Base-by-base conservation (phyloP, 2,329 filamentous ascomycete genomes). In the Aspergillus puulaauensis region DNA sequence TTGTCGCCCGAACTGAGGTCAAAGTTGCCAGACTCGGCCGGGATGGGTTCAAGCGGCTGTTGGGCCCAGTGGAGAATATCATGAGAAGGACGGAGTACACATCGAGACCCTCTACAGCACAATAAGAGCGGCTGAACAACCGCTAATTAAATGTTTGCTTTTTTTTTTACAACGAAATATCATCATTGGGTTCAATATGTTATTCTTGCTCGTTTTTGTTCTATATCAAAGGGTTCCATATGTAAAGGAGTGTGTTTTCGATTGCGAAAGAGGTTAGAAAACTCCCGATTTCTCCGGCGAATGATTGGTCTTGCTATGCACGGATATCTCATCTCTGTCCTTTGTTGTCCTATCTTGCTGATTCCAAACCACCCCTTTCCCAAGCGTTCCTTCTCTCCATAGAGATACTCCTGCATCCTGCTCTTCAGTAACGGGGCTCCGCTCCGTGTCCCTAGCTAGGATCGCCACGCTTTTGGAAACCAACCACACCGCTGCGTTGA, bases 1-100 rank as follows among this genome's bases (percentile, higher is more conserved):
- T 99, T 52, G 80, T 96, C 47, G 90, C 90, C 67, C 83, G 86
- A 74, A 90, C 89, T 6, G 90, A 96, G 62, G 90, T 96, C 72
- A 98, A 97, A 79, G 91, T 98, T 51, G 95, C 93, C 4, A 91
- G 88, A 49, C 80, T 99, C 48, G 92, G 92, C 65, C 96, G 97
- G 77, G 91, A 91, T 67, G 95, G 93, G 6, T 99, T 99, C 78
- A 93, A 97, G 79, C 84, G 95, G 66, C 79, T 99, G 68, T 80
- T 99, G 35, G 95, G 95, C 2, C 93, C 93, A 1, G 93, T 98
- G 27, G 92, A 96, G 76, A 88, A 91, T 60, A 96, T 98, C 72
- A 91, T 99, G 90, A 84, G 95, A 75, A 85, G 95, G 70, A 68
- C 76, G 27, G 76, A 79, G 50, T 80, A 80, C 65, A 64, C 72